Base-by-base conservation (phyloP, 2,329 filamentous ascomycete species). In the Chrysosporium queenslandicum region DNA sequence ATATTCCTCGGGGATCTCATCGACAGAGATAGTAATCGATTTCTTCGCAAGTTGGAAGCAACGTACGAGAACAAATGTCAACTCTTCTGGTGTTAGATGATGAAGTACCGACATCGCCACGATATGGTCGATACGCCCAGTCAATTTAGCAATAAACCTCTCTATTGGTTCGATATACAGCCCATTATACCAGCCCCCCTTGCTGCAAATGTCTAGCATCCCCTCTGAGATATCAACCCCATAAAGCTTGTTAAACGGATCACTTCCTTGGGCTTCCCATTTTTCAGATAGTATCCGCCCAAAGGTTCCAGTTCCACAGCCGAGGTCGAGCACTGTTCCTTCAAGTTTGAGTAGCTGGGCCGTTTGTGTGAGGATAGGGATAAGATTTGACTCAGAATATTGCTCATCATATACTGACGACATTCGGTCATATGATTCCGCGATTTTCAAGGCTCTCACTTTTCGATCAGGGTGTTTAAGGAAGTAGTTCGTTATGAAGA, bases 401-500 rank as follows among this genome's bases (percentile, higher is more conserved):
- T 46, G 18, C 21, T 52, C 34, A 23, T 53, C 32, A 23, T 51
- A 53, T n/a, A 53, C 36, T 30, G 50, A 21, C 1, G 53, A 53
- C 36, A 55, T 36, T 18, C 12, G 8, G 27, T 50, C 43, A 29
- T 55, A 53, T 21, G 36, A 34, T 21, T 30, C 23, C 29, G 43
- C 43, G 16, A 53, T 36, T 29, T 48, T 47, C 11, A 36, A 16
- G 18, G 30, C 14, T 16, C 11, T 21, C 30, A 25, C 37, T 20
- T 7, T 32, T 34, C 20, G 12, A 3, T 42, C 37, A 4, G 51
- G 53, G 12, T 53, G 53, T 21, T 51, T 46, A 8, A 60, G 43
- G 18, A 58, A 58, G 25, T 60, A 55, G 30, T 59, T 61, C 2
- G 58, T 53, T 14, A 62, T 59, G 12, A 60, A 57, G 9, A 55